Evolutionary conservation across 495 filamentous ascomycete species (phyloP).

Genomic region (Trichodelitschia bisporula): DNA sequence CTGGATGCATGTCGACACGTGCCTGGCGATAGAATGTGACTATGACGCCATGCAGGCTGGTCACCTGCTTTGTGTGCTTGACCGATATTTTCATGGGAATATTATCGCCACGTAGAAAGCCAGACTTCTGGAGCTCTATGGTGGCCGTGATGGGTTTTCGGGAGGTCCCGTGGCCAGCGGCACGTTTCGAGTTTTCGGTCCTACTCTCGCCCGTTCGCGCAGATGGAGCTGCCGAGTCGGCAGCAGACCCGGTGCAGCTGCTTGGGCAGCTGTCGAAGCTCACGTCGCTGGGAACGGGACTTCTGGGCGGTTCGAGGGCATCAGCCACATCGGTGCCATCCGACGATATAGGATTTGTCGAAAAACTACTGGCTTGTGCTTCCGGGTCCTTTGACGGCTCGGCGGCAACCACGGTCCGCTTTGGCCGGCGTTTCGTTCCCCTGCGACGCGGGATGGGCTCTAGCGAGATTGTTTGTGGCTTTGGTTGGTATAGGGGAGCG

Average conservation of each 20-base stretch:
- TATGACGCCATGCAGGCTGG: constrained; percentile 77
- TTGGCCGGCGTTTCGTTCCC: constrained; percentile 19
- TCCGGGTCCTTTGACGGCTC: constrained; percentile 3
- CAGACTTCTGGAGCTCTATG: constrained; percentile 58
- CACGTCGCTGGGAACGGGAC: constrained; percentile 33
- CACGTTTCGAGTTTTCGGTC: constrained; percentile 16
- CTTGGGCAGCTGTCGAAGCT: constrained; percentile 37
- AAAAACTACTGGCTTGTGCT: not conserved
- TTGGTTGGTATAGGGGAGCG: constrained; percentile 25
- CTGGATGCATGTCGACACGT: constrained; percentile 69
- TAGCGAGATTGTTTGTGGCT: constrained; percentile 51
- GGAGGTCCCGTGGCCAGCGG: too few relatives aligned
- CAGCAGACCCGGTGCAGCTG: constrained; percentile 18
- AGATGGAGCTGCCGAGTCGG: constrained; percentile 2
- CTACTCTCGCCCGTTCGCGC: constrained; percentile 18
- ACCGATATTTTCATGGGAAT: constrained; percentile 59
- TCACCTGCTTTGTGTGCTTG: constrained; percentile 65
- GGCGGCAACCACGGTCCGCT: constrained; percentile 4
- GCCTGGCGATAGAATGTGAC: constrained; percentile 81
- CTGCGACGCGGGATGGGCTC: constrained; percentile 39
- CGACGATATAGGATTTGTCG: not conserved
- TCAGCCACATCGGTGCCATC: not conserved
- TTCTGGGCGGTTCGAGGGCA: constrained; percentile 6
- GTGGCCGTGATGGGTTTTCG: constrained; percentile 63
- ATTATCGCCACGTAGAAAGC: constrained; percentile 66